Conservation (phyloP, 768 basidiomycete species). For the Chalciporus piperatus region DNA sequence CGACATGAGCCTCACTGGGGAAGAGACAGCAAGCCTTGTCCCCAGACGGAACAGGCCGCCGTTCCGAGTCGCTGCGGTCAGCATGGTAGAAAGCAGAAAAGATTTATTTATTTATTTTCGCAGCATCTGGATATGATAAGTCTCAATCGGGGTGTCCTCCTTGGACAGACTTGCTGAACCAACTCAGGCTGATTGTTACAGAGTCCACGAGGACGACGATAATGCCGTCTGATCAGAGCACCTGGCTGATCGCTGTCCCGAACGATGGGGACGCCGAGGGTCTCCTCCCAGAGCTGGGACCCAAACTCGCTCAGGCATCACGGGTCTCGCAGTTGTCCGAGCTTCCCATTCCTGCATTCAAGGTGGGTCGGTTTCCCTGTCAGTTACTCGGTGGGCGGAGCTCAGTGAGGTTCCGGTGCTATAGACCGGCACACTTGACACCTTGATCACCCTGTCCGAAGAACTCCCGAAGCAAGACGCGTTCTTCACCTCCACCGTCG, state of each 20-base stretch:
- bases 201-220: slow-evolving; percentile 10
- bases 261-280: slow-evolving; percentile 83
- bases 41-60: slow-evolving; percentile 9
- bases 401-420: slow-evolving; percentile 11
- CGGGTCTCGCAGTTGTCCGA: slow-evolving; percentile 55
- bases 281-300: slow-evolving; percentile 58
- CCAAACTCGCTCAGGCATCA: slow-evolving; percentile 60
- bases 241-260: slow-evolving; percentile 89
- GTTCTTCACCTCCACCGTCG: slow-evolving; percentile 83
- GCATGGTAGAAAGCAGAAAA: slow-evolving; percentile 2
- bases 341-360: slow-evolving; percentile 82
- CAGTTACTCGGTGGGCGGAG: background rate
- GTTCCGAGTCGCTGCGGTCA: slow-evolving; percentile 7
- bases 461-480: slow-evolving; percentile 88
- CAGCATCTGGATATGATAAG: background rate
- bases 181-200: no score
- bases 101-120: slow-evolving; percentile 15
- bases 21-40: slow-evolving; percentile 1
- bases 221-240: slow-evolving; percentile 96
- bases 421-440: slow-evolving; percentile 92
- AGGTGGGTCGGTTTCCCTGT: slow-evolving; percentile 51
- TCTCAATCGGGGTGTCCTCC: slow-evolving; percentile 7
- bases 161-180: background rate
- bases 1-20: slow-evolving; percentile 35
- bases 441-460: slow-evolving; percentile 85